Evolutionary conservation across 345 rosid species (phyloP), one percentile per base, ranked within the genome.

Genomic region (Brassica nigra): DNA sequence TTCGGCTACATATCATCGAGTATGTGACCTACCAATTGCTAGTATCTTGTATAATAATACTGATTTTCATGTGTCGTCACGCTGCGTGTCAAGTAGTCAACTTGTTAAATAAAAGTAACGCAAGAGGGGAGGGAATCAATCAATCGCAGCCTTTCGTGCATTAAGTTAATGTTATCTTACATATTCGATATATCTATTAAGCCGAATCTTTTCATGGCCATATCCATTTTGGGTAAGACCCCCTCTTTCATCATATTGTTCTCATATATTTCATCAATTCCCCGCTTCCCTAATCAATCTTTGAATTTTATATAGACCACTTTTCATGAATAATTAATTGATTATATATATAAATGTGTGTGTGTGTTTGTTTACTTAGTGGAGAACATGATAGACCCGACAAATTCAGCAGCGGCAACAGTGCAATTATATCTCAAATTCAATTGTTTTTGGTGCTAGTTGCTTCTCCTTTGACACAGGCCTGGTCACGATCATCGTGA

Each of bases 171-270:
- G 8, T 52, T 54, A 47, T 44, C n/a, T 44, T 44, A 11, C 5
- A 14, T 47, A 1, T 47, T 47, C 29, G 1, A 54, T 15, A n/a
- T 52, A 52, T 15, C 2, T 64, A 34, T 11, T 10, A 63, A 0
- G 58, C 20, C 66, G 77, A 66, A 73, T 73, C 62, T 57, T 71
- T 39, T 42, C n/a, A 30, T 57, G 52, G 62, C 49, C 73, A 57
- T 73, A 47, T 73, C 78, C 47, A 67, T 73, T 79, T 79, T 31
- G 23, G 78, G 82, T 73, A 73, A 44, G 77, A 30, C 73, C 57
- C 18, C 66, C 62, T 39, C 14, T 4, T 8, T 33, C 37, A 30
- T 42, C 28, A 54, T 54, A 70, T 52, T 18, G 10, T 49, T 62
- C 66, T 36, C 66, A 31, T 36, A 16, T 42, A 0, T 39, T 57